Evolutionary conservation across 805 yeast species (phyloP).

Genomic region (Debaryomyces maramus): DNA sequence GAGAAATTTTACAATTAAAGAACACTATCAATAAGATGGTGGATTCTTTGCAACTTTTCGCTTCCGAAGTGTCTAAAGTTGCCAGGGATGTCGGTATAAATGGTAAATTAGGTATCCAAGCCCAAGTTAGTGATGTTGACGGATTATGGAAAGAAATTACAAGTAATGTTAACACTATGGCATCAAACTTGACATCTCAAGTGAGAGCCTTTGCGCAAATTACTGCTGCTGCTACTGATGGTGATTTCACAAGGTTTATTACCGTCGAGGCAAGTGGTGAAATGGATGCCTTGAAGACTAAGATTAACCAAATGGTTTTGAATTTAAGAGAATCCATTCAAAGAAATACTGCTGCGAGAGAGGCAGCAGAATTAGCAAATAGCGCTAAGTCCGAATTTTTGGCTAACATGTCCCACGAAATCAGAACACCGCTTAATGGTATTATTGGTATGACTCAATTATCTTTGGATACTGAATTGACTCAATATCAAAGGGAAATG

Average conservation of each 20-base stretch:
- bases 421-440: slow-evolving; percentile 91
- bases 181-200: slow-evolving; percentile 87
- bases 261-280: slow-evolving; percentile 93
- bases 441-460: slow-evolving; percentile 91
- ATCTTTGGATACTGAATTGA: slow-evolving; percentile 82
- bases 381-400: slow-evolving; percentile 86
- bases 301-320: slow-evolving; percentile 78
- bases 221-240: slow-evolving; percentile 92
- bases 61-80: slow-evolving; percentile 83
- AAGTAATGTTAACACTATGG: slow-evolving; percentile 90
- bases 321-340: slow-evolving; percentile 86
- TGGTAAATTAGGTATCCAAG: slow-evolving; percentile 90
- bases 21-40: slow-evolving; percentile 91
- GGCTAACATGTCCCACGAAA: slow-evolving; percentile 73
- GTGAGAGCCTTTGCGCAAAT: slow-evolving; percentile 92
- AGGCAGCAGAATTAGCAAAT: slow-evolving; percentile 90
- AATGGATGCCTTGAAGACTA: slow-evolving; percentile 71
- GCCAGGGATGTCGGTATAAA: slow-evolving; percentile 93
- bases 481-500: slow-evolving; percentile 92
- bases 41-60: slow-evolving; percentile 84
- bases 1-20: slow-evolving; percentile 83
- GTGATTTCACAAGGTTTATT: slow-evolving; percentile 85
- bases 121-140: slow-evolving; percentile 86
- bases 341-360: slow-evolving; percentile 90
- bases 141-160: slow-evolving; percentile 92